A percentile compares a stretch with the other conserved stretches of the same genome.
Evolutionary conservation across 345 rosid species (phyloP).

Genomic region (Psidium friedrichsthalianum): DNA sequence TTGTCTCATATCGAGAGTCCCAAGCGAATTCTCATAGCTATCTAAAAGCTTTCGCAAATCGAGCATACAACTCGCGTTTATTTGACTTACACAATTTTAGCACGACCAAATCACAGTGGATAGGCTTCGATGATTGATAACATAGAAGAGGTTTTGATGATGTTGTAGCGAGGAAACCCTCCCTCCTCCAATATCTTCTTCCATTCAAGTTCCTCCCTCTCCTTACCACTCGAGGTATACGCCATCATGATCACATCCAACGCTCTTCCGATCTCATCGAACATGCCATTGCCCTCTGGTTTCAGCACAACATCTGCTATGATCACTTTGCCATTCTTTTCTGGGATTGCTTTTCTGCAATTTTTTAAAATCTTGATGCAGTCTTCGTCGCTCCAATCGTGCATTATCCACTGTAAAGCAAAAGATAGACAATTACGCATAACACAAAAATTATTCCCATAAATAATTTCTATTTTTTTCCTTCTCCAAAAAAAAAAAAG

Average conservation of each 20-base stretch:
- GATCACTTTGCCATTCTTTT: constrained; percentile 6
- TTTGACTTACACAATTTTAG: neutral
- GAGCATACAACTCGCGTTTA: neutral
- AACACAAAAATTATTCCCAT: too few species aligned
- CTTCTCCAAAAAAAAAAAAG: too few species aligned
- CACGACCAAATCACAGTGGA: neutral
- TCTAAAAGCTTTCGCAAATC: neutral
- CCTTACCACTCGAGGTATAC: constrained; percentile 1
- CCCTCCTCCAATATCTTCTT: constrained; percentile 13
- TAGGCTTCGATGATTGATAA: constrained; percentile 13
- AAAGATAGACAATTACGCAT: neutral
- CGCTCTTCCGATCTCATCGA: neutral
- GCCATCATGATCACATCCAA: constrained; percentile 18
- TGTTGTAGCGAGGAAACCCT: constrained; percentile 18
- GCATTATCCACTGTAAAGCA: constrained; percentile 10
- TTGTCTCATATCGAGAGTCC: neutral
- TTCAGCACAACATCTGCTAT: constrained; percentile 5
- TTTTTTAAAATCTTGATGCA: constrained; percentile 11
- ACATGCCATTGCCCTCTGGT: constrained; percentile 1
- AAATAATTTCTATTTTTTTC: too few species aligned
- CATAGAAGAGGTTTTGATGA: constrained; percentile 7
- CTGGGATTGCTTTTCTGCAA: constrained; percentile 3
- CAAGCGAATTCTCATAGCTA: neutral
- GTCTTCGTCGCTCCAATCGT: constrained; percentile 17
- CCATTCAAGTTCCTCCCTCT: constrained; percentile 16